Evolutionary conservation across 805 yeast species (phyloP).

Genomic region (Metschnikowia matae): DNA sequence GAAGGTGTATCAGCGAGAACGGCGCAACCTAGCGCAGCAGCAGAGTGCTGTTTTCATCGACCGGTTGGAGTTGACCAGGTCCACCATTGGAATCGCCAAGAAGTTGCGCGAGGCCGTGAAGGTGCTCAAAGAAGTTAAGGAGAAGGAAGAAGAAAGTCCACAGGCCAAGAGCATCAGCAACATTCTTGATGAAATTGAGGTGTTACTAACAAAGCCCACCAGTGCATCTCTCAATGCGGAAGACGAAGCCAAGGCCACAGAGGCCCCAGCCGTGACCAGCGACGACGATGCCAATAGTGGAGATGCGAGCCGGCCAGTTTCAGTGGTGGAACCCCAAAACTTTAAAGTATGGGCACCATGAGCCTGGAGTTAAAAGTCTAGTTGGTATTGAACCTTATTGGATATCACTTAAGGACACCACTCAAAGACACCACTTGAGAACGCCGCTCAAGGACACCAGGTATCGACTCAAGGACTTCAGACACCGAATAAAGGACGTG

Average conservation of each 20-base stretch:
- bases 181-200: constrained; percentile 30
- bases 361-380: background rate
- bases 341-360: constrained; percentile 45
- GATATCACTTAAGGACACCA: too few relatives aligned
- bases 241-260: constrained; percentile 8
- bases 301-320: constrained; percentile 26
- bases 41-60: constrained; percentile 67
- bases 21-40: constrained; percentile 53
- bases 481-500: too few relatives aligned
- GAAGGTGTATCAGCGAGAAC: constrained; percentile 60
- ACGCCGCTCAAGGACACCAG: too few relatives aligned
- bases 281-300: constrained; percentile 5
- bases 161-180: constrained; percentile 11
- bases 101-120: constrained; percentile 40
- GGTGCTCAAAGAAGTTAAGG: constrained; percentile 10
- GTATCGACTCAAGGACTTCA: too few relatives aligned
- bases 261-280: constrained; percentile 1
- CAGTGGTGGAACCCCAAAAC: constrained; percentile 38
- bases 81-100: constrained; percentile 47
- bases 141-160: constrained; percentile 4
- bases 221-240: constrained; percentile 21
- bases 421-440: too few relatives aligned
- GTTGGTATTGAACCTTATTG: too few relatives aligned
- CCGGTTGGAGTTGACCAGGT: constrained; percentile 59
- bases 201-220: constrained; percentile 32